Percentiles rank a stretch among this genome's conserved stretches.
These are phyloP conservation scores for Closterium sp. DNA, from an alignment of 139 green algal species.

Conservation along the genomic window DNA sequence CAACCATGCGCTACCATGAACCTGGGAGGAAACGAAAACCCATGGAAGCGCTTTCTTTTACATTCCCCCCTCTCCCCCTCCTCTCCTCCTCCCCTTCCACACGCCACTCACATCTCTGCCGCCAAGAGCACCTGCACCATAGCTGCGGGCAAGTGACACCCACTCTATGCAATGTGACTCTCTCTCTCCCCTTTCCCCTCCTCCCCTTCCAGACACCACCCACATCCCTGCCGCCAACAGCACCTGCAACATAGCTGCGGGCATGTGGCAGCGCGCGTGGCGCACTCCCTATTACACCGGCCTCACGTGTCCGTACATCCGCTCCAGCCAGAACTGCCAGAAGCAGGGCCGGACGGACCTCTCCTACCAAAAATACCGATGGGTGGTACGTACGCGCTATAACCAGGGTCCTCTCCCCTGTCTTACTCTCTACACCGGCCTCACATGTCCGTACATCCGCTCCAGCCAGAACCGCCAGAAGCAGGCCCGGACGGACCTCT, in stretches of 20 bases:
- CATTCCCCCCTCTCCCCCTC: too few species aligned
- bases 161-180: background rate
- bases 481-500: background rate
- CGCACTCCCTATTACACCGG: background rate
- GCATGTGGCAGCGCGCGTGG: background rate
- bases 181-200: background rate
- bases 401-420: background rate
- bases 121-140: too few species aligned
- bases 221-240: background rate
- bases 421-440: background rate
- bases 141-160: too few species aligned
- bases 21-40: too few species aligned
- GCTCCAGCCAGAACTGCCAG: constrained; percentile 7
- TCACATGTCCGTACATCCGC: background rate
- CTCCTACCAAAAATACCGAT: background rate
- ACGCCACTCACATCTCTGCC: too few species aligned
- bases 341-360: background rate
- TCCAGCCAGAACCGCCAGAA: background rate
- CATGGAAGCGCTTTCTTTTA: too few species aligned
- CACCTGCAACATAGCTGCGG: background rate
- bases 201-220: background rate
- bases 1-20: too few species aligned
- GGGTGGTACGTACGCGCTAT: background rate
- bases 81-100: background rate
- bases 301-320: background rate